A percentile compares a stretch with the other conserved stretches of the same genome.
Conservation (phyloP, 768 basidiomycete genomes). For the Albatrellus ellisii region DNA sequence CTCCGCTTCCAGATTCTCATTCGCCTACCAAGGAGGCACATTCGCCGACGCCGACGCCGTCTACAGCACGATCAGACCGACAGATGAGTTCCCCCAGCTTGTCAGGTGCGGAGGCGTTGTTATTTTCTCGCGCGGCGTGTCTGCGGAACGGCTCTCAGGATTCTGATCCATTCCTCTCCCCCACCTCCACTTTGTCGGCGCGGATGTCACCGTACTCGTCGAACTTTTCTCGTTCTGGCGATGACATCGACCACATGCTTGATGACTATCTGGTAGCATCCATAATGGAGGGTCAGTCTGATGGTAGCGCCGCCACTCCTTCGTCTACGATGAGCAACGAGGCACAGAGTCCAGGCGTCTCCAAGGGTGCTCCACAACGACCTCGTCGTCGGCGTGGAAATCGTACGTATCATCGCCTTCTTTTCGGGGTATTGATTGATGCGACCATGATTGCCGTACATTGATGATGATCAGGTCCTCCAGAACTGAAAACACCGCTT, state of each 20-base stretch:
- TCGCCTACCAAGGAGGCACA: conserved; percentile 3
- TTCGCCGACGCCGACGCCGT: not conserved
- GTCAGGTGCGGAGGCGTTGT: not conserved
- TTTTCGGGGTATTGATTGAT: too few species aligned
- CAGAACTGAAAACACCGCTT: too few species aligned
- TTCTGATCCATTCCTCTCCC: conserved; percentile 3
- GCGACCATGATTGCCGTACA: too few species aligned
- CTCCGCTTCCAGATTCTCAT: too few species aligned
- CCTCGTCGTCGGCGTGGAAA: not conserved
- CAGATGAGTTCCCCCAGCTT: conserved; percentile 6
- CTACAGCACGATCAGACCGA: conserved; percentile 6
- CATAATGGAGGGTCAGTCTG: not conserved
- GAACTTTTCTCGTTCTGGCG: not conserved
- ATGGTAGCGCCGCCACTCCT: too few species aligned
- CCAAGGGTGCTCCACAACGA: not conserved
- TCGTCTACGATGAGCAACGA: too few species aligned
- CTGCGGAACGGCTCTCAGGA: not conserved
- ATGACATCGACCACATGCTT: not conserved
- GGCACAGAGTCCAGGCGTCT: not conserved
- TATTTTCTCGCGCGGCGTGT: not conserved
- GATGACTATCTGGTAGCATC: not conserved
- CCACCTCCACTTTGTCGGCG: not conserved
- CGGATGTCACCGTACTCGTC: conserved; percentile 1
- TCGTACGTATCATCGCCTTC: conserved; percentile 2
- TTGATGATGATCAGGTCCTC: too few species aligned